A percentile compares a stretch with the other conserved stretches of the same genome.
Conservation (phyloP, 2,329 filamentous ascomycete species). For the Pestalotiopsis fici region DNA sequence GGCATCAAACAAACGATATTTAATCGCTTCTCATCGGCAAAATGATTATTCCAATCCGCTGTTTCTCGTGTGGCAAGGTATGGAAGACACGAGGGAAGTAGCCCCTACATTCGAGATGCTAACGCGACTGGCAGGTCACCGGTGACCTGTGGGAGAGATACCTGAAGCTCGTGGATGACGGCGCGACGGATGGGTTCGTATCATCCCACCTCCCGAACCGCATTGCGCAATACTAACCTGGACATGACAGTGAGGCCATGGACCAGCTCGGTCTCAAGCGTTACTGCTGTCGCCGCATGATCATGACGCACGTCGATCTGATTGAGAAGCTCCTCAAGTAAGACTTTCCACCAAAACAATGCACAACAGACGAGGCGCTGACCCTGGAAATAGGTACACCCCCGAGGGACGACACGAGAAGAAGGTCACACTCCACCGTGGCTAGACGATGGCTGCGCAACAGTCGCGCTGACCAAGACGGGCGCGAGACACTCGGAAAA, state of each 20-base stretch:
- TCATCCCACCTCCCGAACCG: constrained; percentile 6
- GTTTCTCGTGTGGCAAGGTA: constrained; percentile 99
- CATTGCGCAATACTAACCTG: constrained; percentile 21
- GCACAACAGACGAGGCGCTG: constrained; percentile 10
- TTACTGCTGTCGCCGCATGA: constrained; percentile 98
- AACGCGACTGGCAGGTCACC: constrained; percentile 67
- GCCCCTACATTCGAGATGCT: constrained; percentile 5
- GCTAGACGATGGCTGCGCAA: constrained; percentile 14
- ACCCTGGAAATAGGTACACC: constrained; percentile 52
- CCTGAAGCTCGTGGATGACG: constrained; percentile 81
- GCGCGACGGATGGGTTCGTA: constrained; percentile 72
- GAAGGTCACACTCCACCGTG: constrained; percentile 47
- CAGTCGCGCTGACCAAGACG: not conserved
- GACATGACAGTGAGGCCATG: constrained; percentile 78
- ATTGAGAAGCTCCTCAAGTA: constrained; percentile 98
- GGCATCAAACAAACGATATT: not conserved
- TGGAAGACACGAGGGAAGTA: constrained; percentile 17
- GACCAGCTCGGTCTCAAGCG: constrained; percentile 90
- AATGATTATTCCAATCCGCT: constrained; percentile 99
- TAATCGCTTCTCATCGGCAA: constrained; percentile 37
- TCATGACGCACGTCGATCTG: constrained; percentile 98
- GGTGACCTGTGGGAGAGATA: constrained; percentile 98
- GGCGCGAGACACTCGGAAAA: not conserved
- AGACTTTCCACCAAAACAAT: constrained; percentile 25
- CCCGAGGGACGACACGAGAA: constrained; percentile 65